phyloP scores from a whole-genome alignment of 352 stramenopile species.

The Globisporangium emineosum region DNA sequence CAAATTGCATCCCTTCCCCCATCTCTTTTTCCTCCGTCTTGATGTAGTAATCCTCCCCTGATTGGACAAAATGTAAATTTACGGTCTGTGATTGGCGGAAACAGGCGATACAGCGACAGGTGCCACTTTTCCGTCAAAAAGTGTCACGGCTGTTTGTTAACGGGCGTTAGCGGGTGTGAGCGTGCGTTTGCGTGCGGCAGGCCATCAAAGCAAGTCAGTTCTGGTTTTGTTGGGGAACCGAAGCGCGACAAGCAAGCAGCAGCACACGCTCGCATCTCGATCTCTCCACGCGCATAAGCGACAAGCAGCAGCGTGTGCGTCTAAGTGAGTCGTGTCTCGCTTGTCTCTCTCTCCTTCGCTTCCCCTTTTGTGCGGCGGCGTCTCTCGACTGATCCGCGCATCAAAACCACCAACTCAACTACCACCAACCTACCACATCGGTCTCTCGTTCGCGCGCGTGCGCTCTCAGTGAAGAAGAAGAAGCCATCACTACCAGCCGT shows the following conservation, averaged over 20 bases:
- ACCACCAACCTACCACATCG: slow-evolving; percentile 2
- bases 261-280: slow-evolving; percentile 9
- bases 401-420: slow-evolving; percentile 15
- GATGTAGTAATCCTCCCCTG: not conserved
- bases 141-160: not conserved
- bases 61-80: not conserved
- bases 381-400: not conserved
- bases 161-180: not conserved
- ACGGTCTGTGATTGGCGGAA: not conserved
- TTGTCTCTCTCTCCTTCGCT: not conserved
- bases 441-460: slow-evolving; percentile 8
- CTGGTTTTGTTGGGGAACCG: slow-evolving; percentile 47
- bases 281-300: slow-evolving; percentile 5
- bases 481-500: not conserved
- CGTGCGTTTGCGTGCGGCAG: not conserved
- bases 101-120: not conserved
- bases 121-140: not conserved
- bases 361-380: not conserved
- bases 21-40: not conserved
- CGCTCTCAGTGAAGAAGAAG: not conserved
- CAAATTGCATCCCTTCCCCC: not conserved
- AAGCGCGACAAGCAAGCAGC: slow-evolving; percentile 12
- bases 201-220: slow-evolving; percentile 45
- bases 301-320: slow-evolving; percentile 5
- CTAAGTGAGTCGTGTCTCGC: not conserved